Evolutionary conservation across 148 eudicot genomes (phyloP), one percentile per base, ranked within the genome.

Genomic region (Polygonum maritimum): DNA sequence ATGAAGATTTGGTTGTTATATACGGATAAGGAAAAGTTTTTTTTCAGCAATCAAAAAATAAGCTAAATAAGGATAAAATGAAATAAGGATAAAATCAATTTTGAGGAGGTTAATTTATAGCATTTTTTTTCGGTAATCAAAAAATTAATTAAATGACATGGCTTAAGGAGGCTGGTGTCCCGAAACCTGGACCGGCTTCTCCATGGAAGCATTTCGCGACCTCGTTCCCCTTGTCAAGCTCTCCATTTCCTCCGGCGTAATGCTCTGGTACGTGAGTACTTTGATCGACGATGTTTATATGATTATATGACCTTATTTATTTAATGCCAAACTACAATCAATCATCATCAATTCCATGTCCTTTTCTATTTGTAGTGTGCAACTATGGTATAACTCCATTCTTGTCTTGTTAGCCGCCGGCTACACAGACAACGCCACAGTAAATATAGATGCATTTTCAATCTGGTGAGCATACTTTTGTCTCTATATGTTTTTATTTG

Each of bases 401-500:
- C 70, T 85, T 71, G 80, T 89, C 44, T 87, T 89, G 26, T 81
- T 89, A 84, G 92, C 85, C 40, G 92, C 85, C 40, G 92, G 87
- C 15, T 85, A 77, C 79, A 85, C 78, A 88, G 85, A 87, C 82
- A 31, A 75, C 2, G 73, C 73, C 2, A 41, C 48, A 2, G 73
- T 70, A 38, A 41, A 39, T 10, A 70, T 70, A 15, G 45, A 38
- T 70, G 73, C 73, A 70, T 70, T 70, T 41, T 38, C 73, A 10
- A 70, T 70, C 5, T 70, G 73, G 73, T 70, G 38, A 15, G 73
- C 7, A 18, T 31, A 51, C 7, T 55, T 3, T 16, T 55, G 31
- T 26, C 31, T 26, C 31, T 26, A 26, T 26, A 26, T 26, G 31
- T 26, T 26, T 26, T 26, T 26, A 26, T 26, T 26, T 26, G 31